Evolutionary conservation across 371 early-diverging fungal genomes (phyloP), one percentile per base, ranked within the genome.

Genomic region (Mycotypha africana): DNA sequence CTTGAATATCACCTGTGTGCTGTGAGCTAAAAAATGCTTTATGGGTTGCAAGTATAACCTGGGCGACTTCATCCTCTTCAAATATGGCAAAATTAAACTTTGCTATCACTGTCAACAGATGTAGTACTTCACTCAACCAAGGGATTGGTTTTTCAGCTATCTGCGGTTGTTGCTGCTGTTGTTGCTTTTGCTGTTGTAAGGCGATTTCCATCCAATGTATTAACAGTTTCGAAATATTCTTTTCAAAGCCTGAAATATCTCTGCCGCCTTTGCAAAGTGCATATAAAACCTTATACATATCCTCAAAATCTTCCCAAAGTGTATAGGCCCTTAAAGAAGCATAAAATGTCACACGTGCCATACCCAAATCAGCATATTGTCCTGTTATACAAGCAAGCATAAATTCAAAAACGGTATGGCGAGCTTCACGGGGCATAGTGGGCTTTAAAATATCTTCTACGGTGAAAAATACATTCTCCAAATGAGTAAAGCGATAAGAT

Each of bases 81-180:
- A 88, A 76, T 47, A 74, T 60, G 14, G 81, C 77, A 67, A 79
- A 84, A 55, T 84, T 84, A 59, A 83, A 88, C 58, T 80, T 81
- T 55, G 79, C 70, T 4, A 83, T 74, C 20, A 76, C 72, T 34
- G 75, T 74, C 14, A 88, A 45, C 10, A 88, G 60, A 21, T 66
- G 70, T 40, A 82, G 52, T 14, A 79, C 60, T n/a, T 76, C 70
- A 15, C 72, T 63, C 23, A 81, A 67, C 55, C 75, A 59, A 20
- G 71, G 60, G 20, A 64, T 62, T 4, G 63, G 30, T n/a, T n/a
- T n/a, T n/a, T n/a, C n/a, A n/a, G n/a, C n/a, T n/a, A n/a, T n/a
- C n/a, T n/a, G n/a, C 4, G 16, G 17, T 32, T 12, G 36, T 21
- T 7, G 19, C 41, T 30, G 30, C 28, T 20, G 22, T 30, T 42